Base-by-base conservation (phyloP, 2,329 filamentous ascomycete genomes). In the Lecanicillium sp. region DNA sequence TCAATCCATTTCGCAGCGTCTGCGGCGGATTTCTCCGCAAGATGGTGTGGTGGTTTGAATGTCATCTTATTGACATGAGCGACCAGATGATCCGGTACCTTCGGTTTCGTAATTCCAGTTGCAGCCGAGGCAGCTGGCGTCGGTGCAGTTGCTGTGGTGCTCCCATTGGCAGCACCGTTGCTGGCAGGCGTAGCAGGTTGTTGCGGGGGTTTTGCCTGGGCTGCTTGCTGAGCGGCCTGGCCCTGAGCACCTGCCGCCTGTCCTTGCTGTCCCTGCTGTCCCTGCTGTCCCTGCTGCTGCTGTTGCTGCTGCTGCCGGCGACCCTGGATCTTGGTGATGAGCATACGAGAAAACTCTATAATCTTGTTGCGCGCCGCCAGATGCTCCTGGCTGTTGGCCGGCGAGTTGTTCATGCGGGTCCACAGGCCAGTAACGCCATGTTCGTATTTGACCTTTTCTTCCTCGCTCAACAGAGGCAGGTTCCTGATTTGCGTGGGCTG, bases 391-490 rank as follows among this genome's bases (percentile, higher is more conserved):
- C 75, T 77, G 19, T 75, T 74, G 2, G 69, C 66, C 0, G 71
- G 61, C 1, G 67, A 63, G 17, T 67, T 72, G 50, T 76, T 72
- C 38, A 77, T 72, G 33, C 77, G 69, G 19, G 64, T 68, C 73
- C 78, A 84, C 0, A 84, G 64, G 2, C 65, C 58, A 9, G 69
- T 67, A 1, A 84, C 65, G 1, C 80, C 80, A 2, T 68, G 62
- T 55, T 83, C 78, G 54, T 83, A 84, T 55, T 80, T 81, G 2
- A 56, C 55, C 55, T 77, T 79, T 49, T 84, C 81, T 2, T 75
- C 70, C 1, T 74, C 67, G 21, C 66, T 73, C 3, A 84, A 66
- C 32, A 72, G 69, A 2, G 66, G 66, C 3, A 81, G 67, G 5
- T 53, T 67, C 27, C 72, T 69, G 60, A 81, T 80, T 44, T 74